Base-by-base conservation (phyloP, 164 flowering plant species). In the Annona squamosa region DNA sequence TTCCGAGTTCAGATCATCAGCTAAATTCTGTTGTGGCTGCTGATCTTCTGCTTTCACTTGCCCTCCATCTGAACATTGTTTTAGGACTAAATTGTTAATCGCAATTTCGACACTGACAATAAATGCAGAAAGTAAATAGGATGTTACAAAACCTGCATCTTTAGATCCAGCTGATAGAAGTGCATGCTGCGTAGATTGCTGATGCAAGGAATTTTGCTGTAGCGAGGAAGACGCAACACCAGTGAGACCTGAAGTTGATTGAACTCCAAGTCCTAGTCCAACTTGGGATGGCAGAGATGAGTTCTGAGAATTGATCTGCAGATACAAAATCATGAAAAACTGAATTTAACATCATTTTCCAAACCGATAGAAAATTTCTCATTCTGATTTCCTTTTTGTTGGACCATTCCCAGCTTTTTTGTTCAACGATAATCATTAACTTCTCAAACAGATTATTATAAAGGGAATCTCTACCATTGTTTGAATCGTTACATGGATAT, bases 301-400 rank as follows among this genome's bases (percentile, higher is more conserved):
- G 78, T 85, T 88, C 81, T 85, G 97, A 78, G 96, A 81, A 84
- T 85, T 90, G 69, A 93, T 90, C 97, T 89, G 91, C 78, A 83
- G 17, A 26, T 26, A 26, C 37, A 26, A 26, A 26, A 26, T 26
- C 37, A 26, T 26, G 37, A 26, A 26, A 26, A 26, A 26, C 37
- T 26, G 37, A 26, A 26, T 26, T 26, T 1, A 26, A 26, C 37
- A 26, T 26, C 37, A 26, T 26, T 26, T 26, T 26, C 37, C 37
- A 26, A 26, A 26, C 37, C 37, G 0, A 26, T 26, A 26, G 37
- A 26, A 26, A 26, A 26, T 26, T 26, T 26, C 37, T 26, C 37
- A 26, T 26, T 26, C 1, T 26, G 37, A 26, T 26, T 26, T 26
- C 37, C 37, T 26, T 26, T 26, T 26, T 26, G 37, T 26, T 26